Conservation (phyloP, 1,139 yeast species). For the Saccharomyces hybrid region DNA sequence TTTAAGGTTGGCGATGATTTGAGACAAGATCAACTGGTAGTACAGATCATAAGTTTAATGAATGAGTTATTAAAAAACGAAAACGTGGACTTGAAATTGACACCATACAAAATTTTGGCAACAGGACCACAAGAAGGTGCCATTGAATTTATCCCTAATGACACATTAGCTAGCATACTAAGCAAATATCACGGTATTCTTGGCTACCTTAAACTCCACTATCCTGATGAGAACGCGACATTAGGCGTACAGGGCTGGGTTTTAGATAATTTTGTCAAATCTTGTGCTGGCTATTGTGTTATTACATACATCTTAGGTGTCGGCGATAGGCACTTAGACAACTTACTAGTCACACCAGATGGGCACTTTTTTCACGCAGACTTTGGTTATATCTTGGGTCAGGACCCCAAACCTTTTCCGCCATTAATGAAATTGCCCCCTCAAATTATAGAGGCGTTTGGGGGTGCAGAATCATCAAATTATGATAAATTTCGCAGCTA, state of each 20-base stretch:
- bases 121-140: slow-evolving; percentile 89
- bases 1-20: slow-evolving; percentile 95
- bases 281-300: slow-evolving; percentile 98
- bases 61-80: slow-evolving; percentile 83
- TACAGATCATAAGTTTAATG: slow-evolving; percentile 87
- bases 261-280: slow-evolving; percentile 90
- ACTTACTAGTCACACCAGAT: slow-evolving; percentile 61
- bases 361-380: slow-evolving; percentile 96
- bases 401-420: slow-evolving; percentile 97
- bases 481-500: slow-evolving; percentile 82
- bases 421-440: slow-evolving; percentile 97
- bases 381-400: slow-evolving; percentile 91
- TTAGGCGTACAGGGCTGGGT: slow-evolving; percentile 67
- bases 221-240: slow-evolving; percentile 51
- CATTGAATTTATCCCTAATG: slow-evolving; percentile 87
- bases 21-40: slow-evolving; percentile 91
- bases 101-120: slow-evolving; percentile 86
- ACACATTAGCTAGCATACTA: slow-evolving; percentile 76
- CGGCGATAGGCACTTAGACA: slow-evolving; percentile 95
- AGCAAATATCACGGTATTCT: slow-evolving; percentile 69
- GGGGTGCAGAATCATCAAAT: slow-evolving; percentile 80
- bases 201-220: slow-evolving; percentile 58
- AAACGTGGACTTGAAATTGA: slow-evolving; percentile 76
- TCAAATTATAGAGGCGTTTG: slow-evolving; percentile 96
- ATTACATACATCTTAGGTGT: slow-evolving; percentile 91